Evolutionary conservation across 2,329 filamentous ascomycete species (phyloP).

Genomic region (Waltergamsia citrina): DNA sequence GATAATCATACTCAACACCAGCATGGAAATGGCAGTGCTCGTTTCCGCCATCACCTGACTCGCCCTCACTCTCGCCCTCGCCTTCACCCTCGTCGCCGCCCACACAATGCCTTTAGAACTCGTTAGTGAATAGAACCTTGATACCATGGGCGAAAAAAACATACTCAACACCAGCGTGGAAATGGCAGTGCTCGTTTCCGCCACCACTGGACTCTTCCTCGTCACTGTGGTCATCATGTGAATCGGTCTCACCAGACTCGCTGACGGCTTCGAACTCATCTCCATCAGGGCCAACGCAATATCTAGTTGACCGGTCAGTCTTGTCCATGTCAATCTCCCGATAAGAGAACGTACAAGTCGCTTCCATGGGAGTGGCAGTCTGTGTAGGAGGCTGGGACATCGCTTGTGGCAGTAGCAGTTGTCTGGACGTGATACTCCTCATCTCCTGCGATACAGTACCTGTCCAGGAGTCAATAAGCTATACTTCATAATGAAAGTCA

Average conservation of each 20-base stretch:
- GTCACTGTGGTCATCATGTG: constrained; percentile 9
- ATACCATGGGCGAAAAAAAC: too few relatives aligned
- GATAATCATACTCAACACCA: constrained; percentile 56
- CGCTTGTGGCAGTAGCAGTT: constrained; percentile 42
- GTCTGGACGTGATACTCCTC: constrained; percentile 33
- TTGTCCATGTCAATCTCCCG: neutral
- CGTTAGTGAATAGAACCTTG: too few relatives aligned
- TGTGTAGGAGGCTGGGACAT: constrained; percentile 51
- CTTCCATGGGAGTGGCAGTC: constrained; percentile 53
- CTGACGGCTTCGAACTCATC: constrained; percentile 49
- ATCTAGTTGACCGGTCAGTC: constrained; percentile 28
- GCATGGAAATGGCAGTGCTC: constrained; percentile 64
- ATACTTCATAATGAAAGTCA: neutral
- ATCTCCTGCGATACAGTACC: constrained; percentile 32
- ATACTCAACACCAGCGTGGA: constrained; percentile 67
- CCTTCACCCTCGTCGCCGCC: constrained; percentile 33
- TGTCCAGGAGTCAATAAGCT: constrained; percentile 11
- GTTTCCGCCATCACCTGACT: constrained; percentile 11
- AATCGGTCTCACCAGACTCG: constrained; percentile 13
- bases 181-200: constrained; percentile 50
- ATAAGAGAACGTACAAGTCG: constrained; percentile 35
- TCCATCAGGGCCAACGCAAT: constrained; percentile 49
- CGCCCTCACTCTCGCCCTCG: constrained; percentile 32
- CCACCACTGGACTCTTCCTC: constrained; percentile 10
- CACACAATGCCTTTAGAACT: constrained; percentile 46